These are phyloP conservation scores for Colletotrichum sp. DNA, from an alignment of 2,329 filamentous ascomycete genomes.

Conservation along the genomic window DNA sequence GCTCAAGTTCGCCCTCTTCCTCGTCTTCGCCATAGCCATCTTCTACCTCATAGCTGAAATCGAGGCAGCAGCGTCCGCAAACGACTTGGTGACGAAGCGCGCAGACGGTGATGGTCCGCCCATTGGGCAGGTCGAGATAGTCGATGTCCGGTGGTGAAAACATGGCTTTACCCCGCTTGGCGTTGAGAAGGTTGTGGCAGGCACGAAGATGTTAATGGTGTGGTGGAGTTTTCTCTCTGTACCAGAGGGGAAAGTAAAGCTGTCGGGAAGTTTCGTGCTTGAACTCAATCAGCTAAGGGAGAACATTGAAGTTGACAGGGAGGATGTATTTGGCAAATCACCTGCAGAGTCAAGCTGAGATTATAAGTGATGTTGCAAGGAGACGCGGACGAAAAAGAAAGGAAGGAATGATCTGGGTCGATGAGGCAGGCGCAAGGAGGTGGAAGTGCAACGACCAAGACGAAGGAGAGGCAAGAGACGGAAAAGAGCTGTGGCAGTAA, in stretches of 20 bases:
- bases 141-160: neutral
- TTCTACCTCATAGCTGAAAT: neutral
- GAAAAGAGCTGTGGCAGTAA: neutral
- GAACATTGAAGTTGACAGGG: neutral
- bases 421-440: neutral
- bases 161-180: neutral
- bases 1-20: neutral
- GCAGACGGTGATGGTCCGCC: neutral
- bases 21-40: neutral
- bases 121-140: neutral
- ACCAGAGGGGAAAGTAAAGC: neutral
- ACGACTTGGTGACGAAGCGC: neutral
- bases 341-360: neutral
- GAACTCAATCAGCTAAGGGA: neutral
- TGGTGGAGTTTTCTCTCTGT: neutral
- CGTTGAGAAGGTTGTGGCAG: rapidly evolving
- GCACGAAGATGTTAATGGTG: neutral
- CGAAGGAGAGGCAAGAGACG: neutral
- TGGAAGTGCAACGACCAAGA: neutral
- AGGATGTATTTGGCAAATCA: neutral
- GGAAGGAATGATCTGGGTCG: neutral
- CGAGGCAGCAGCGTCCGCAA: constrained; percentile 2
- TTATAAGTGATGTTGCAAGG: neutral
- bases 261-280: neutral
- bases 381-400: neutral